These are phyloP conservation scores for Nemania sp. DNA, from an alignment of 2,329 filamentous ascomycete species.

Conservation along the genomic window DNA sequence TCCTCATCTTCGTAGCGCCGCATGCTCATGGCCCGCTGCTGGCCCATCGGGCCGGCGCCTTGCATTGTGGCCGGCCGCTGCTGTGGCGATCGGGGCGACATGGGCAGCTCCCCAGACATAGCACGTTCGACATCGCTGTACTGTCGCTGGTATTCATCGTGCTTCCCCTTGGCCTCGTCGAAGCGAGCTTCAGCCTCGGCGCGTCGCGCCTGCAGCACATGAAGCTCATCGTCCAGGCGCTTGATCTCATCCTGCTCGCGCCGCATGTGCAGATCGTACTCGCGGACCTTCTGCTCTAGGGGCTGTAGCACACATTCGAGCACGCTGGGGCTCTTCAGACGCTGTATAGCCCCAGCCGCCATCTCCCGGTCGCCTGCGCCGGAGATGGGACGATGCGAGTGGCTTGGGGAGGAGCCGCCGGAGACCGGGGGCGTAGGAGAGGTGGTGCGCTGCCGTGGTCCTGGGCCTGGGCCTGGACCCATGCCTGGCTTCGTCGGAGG, in stretches of 20 bases:
- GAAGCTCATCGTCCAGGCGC: constrained; percentile 49
- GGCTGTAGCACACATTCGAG: constrained; percentile 49
- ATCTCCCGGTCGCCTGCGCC: constrained; percentile 11
- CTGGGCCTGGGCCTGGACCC: no score
- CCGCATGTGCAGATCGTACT: constrained; percentile 48
- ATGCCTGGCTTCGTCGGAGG: constrained; percentile 26
- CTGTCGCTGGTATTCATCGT: constrained; percentile 49
- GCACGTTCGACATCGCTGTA: constrained; percentile 48
- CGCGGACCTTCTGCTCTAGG: constrained; percentile 49
- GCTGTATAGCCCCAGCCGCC: constrained; percentile 40
- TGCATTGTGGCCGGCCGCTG: constrained; percentile 25
- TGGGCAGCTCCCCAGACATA: constrained; percentile 44
- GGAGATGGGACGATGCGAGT: constrained; percentile 25
- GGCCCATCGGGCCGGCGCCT: constrained; percentile 14
- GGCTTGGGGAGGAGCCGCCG: constrained; percentile 28
- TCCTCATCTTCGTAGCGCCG: constrained; percentile 19
- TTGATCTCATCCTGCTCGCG: constrained; percentile 47
- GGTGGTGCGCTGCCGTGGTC: constrained; percentile 30
- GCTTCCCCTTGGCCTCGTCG: constrained; percentile 48
- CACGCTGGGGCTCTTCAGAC: constrained; percentile 50
- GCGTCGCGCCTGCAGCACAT: constrained; percentile 45
- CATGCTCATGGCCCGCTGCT: constrained; percentile 33
- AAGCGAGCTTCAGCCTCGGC: constrained; percentile 47
- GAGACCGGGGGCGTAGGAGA: constrained; percentile 33
- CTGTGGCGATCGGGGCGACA: constrained; percentile 24